Evolutionary conservation across 2,329 filamentous ascomycete species (phyloP).

Genomic region (Colletotrichum sp.): DNA sequence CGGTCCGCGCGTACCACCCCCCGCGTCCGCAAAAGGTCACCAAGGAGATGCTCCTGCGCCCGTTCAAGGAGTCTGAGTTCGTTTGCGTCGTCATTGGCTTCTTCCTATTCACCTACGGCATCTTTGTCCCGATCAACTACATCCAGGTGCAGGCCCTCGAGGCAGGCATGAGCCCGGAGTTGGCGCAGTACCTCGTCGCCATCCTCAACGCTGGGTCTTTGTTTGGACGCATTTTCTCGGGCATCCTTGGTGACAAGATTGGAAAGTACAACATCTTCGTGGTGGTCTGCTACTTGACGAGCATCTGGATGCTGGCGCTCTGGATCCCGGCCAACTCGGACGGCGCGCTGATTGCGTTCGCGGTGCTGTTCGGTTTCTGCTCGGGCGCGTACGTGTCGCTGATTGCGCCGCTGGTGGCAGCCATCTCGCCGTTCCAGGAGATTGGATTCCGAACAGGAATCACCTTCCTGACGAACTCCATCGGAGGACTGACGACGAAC

Average conservation of each 20-base stretch:
- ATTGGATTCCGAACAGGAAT: constrained; percentile 55
- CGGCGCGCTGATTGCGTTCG: constrained; percentile 39
- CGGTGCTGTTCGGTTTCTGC: constrained; percentile 45
- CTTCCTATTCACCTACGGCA: constrained; percentile 39
- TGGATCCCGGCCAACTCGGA: constrained; percentile 41
- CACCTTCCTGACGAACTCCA: constrained; percentile 55
- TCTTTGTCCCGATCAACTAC: constrained; percentile 41
- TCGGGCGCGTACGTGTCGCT: constrained; percentile 46
- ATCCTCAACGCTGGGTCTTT: constrained; percentile 44
- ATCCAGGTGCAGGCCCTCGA: constrained; percentile 34
- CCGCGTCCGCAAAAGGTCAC: constrained; percentile 31
- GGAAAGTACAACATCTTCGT: constrained; percentile 48
- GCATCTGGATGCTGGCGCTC: constrained; percentile 42
- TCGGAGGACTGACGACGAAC: constrained; percentile 61
- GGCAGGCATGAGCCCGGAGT: constrained; percentile 28
- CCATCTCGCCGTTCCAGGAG: constrained; percentile 60
- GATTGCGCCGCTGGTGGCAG: constrained; percentile 41
- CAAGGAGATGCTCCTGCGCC: constrained; percentile 33
- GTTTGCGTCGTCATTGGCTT: constrained; percentile 33
- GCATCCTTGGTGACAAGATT: constrained; percentile 37
- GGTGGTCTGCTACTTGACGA: constrained; percentile 47
- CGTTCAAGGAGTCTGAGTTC: constrained; percentile 35
- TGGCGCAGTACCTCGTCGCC: constrained; percentile 38
- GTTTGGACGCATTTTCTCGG: constrained; percentile 38
- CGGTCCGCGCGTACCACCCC: constrained; percentile 30